phyloP scores from a whole-genome alignment of 495 filamentous ascomycete species.

The Penicillium subrubescens region DNA sequence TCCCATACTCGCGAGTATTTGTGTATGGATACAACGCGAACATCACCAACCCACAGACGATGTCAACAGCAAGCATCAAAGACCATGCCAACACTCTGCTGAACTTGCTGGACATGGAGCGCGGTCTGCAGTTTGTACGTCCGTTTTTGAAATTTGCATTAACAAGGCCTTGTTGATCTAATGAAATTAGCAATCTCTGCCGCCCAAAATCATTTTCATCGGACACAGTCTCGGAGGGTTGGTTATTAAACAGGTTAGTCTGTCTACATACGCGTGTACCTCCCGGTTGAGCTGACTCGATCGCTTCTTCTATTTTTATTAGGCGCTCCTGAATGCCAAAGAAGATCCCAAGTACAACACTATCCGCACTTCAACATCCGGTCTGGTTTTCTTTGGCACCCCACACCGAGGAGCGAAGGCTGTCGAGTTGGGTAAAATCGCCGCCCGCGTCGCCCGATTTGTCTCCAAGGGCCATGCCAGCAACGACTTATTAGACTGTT shows the following conservation, averaged over 20 bases:
- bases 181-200: conserved; percentile 13
- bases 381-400: conserved; percentile 50
- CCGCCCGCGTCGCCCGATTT: conserved; percentile 38
- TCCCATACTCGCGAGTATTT: conserved; percentile 43
- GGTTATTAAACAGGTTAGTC: conserved; percentile 46
- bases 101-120: conserved; percentile 41
- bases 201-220: conserved; percentile 46
- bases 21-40: conserved; percentile 49
- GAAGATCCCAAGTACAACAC: conserved; percentile 43
- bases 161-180: too few relatives aligned
- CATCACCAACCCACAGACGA: conserved; percentile 38
- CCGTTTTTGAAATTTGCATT: too few relatives aligned
- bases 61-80: conserved; percentile 42
- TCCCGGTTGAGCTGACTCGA: background rate
- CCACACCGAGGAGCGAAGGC: conserved; percentile 47
- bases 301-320: background rate
- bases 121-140: conserved; percentile 29
- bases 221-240: conserved; percentile 51
- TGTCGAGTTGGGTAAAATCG: conserved; percentile 43
- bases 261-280: background rate
- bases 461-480: conserved; percentile 37
- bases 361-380: conserved; percentile 42
- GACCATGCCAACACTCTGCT: conserved; percentile 43
- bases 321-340: conserved; percentile 46
- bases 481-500: conserved; percentile 39